Percentiles rank a stretch among this genome's conserved stretches.
Conservation (phyloP, 1,284 basidiomycete species). For the Marasmius tenuissimus region DNA sequence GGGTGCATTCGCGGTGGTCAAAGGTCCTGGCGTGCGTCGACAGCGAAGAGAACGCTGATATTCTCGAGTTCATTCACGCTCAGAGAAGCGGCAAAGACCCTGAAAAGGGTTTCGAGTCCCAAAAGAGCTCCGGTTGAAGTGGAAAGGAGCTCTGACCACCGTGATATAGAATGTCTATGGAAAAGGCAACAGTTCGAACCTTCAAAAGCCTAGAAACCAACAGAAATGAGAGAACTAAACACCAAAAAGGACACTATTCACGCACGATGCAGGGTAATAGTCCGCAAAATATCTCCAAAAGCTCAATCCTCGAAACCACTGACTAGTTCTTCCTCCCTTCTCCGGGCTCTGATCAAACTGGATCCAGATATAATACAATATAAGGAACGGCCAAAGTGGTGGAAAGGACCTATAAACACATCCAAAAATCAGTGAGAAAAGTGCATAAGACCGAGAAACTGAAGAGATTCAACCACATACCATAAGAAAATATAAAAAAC, state of each 20-base stretch:
- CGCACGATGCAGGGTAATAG: constrained; percentile 90
- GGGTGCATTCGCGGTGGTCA: too few species aligned
- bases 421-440: constrained; percentile 1
- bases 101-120: too few species aligned
- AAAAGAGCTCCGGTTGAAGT: too few species aligned
- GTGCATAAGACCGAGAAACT: constrained; percentile 6
- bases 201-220: constrained; percentile 52
- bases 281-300: constrained; percentile 89
- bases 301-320: constrained; percentile 71
- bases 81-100: too few species aligned
- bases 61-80: too few species aligned
- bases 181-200: constrained; percentile 31
- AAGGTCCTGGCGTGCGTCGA: too few species aligned
- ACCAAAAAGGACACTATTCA: constrained; percentile 22
- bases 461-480: constrained; percentile 45
- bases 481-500: constrained; percentile 78
- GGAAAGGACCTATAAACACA: constrained; percentile 74
- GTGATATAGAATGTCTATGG: too few species aligned
- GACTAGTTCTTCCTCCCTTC: constrained; percentile 73
- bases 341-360: constrained; percentile 79
- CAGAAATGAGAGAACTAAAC: constrained; percentile 1
- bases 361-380: constrained; percentile 85
- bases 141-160: too few species aligned
- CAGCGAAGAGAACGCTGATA: too few species aligned
- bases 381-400: constrained; percentile 82